Percentiles rank a stretch among this genome's conserved stretches.
Conservation (phyloP, 2,329 filamentous ascomycete genomes). For the Exophiala alcalophila region DNA sequence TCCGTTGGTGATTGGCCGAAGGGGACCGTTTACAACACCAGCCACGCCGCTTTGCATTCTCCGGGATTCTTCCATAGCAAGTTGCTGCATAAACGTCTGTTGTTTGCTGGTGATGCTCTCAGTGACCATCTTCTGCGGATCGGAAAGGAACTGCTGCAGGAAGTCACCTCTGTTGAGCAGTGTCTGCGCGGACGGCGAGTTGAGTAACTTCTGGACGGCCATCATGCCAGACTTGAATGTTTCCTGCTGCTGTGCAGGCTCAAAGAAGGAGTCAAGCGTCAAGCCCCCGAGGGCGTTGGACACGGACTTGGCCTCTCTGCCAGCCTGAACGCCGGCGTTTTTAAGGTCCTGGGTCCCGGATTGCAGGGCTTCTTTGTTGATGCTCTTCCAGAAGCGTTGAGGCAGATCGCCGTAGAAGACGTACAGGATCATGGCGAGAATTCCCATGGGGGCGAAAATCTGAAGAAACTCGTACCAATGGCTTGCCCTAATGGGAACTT, state of each 20-base stretch:
- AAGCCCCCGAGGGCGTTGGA: conserved; percentile 17
- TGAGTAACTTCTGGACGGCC: conserved; percentile 23
- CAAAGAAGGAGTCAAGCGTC: conserved; percentile 28
- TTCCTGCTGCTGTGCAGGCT: conserved; percentile 27
- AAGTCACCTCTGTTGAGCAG: conserved; percentile 28
- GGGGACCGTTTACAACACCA: conserved; percentile 2
- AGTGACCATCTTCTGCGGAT: conserved; percentile 27
- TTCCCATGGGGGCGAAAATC: conserved; percentile 35
- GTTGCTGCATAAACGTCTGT: conserved; percentile 24
- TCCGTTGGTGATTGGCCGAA: neutral
- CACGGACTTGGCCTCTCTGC: conserved; percentile 15
- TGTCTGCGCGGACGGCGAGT: conserved; percentile 22
- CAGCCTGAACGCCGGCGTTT: conserved; percentile 16
- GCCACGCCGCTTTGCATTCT: conserved; percentile 11
- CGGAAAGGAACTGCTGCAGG: conserved; percentile 26
- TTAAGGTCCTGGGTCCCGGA: conserved; percentile 26
- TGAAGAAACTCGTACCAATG: conserved; percentile 37
- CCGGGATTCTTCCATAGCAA: conserved; percentile 24
- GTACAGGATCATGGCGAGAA: conserved; percentile 34
- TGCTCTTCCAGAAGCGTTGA: conserved; percentile 30
- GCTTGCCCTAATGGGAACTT: conserved; percentile 34
- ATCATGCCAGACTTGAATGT: conserved; percentile 25
- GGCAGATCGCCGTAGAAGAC: conserved; percentile 35
- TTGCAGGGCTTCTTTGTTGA: conserved; percentile 27
- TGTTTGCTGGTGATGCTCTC: conserved; percentile 24